Base-by-base conservation (phyloP, 108 stramenopile genomes). In the Skeletonema menzelii region DNA sequence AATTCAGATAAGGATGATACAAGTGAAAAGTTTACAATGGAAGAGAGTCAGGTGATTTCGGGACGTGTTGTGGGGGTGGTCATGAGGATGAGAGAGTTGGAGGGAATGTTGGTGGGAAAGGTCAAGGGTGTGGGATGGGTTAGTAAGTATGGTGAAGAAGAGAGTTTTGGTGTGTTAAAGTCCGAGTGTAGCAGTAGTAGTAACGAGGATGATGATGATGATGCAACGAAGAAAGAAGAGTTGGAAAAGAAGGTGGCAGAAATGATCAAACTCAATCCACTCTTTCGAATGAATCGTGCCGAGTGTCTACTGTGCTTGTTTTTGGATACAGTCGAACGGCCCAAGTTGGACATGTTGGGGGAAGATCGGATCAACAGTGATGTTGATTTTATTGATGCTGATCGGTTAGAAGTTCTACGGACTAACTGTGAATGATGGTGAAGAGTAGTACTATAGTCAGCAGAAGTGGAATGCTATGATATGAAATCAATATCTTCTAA, bases 241-340 rank as follows among this genome's bases (percentile, higher is more conserved):
- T 56, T 70, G 56, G 70, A 71, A 56, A 82, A 56, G 19, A 12
- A 22, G 67, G 32, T 87, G 34, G 44, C 69, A 30, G 67, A 77
- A 12, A 72, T 56, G 42, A 88, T 95, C 37, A 28, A 56, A 12
- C 66, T 64, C 6, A 86, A 95, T 85, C 93, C 93, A 17, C 66
- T 95, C 0, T 87, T 95, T 67, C 56, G 82, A 27, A 80, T 95
- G 84, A 86, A 72, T 60, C 82, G 93, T 17, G 91, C 93, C 7
- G 93, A 95, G 79, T 95, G 91, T 73, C 65, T 95, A 46, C 65
- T 92, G 75, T 91, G 87, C 8, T 55, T 95, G 31, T 95, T 89
- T 68, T 57, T 95, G 27, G 30, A 81, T 4, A 79, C 66, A 20
- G 88, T 95, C 26, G 93, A 95, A 70, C 27, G 69, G 24, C 93